Conservation (phyloP, 805 yeast genomes). For the Wickerhamiella parazyma region DNA sequence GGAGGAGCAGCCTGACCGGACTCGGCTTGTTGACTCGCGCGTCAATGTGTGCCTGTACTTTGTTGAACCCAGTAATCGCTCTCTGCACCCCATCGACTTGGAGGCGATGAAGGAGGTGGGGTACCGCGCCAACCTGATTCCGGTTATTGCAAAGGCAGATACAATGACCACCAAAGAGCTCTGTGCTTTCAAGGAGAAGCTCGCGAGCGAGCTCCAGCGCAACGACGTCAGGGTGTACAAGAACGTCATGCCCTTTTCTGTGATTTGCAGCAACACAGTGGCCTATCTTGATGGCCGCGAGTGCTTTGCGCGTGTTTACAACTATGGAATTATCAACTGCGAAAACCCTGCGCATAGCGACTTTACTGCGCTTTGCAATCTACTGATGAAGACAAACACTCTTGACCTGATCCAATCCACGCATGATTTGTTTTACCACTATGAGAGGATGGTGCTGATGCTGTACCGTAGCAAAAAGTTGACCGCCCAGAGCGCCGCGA, state of each 20-base stretch:
- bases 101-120: slow-evolving; percentile 76
- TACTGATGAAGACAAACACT: slow-evolving; percentile 70
- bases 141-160: slow-evolving; percentile 81
- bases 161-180: slow-evolving; percentile 63
- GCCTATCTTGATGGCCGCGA: slow-evolving; percentile 49
- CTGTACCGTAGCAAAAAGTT: slow-evolving; percentile 14
- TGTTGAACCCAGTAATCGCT: slow-evolving; percentile 82
- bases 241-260: slow-evolving; percentile 64
- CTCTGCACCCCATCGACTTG: slow-evolving; percentile 75
- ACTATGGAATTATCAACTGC: slow-evolving; percentile 84
- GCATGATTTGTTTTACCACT: slow-evolving; percentile 67
- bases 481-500: background rate
- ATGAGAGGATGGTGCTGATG: slow-evolving; percentile 38
- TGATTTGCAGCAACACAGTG: slow-evolving; percentile 53
- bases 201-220: slow-evolving; percentile 69
- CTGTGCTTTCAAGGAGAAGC: slow-evolving; percentile 49
- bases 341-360: slow-evolving; percentile 80
- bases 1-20: slow-evolving; percentile 79
- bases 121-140: slow-evolving; percentile 72
- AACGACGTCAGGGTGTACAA: slow-evolving; percentile 62
- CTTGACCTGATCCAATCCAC: slow-evolving; percentile 70
- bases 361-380: slow-evolving; percentile 64
- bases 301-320: slow-evolving; percentile 71
- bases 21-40: slow-evolving; percentile 44
- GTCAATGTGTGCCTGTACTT: slow-evolving; percentile 87